Base-by-base conservation (phyloP, 2,329 filamentous ascomycete genomes). In the Hymenoscyphus fraxineus region DNA sequence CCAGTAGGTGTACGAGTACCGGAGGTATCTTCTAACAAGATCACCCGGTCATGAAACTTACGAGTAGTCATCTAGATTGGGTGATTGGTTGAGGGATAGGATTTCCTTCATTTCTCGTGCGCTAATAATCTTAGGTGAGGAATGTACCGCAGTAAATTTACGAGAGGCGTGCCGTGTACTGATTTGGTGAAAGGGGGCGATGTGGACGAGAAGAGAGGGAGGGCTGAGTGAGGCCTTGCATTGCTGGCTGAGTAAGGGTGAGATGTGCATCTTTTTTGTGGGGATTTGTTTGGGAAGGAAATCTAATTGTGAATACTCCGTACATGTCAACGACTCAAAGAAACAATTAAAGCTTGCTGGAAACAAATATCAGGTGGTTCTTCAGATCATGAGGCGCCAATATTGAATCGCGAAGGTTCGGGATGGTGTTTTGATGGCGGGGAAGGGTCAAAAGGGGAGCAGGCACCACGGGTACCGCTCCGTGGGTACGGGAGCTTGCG, bases 121-220 rank as follows among this genome's bases (percentile, higher is more conserved):
- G 35, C 16, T 19, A 59, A 59, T 19, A 59, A 59, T 59, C 57
- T 59, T 59, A 59, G 40, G 58, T 59, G 35, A 59, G 58, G 58
- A 59, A 59, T 59, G 58, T 41, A 32, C 7, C 35, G 55, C 6
- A 16, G 44, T 57, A n/a, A n/a, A n/a, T n/a, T n/a, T n/a, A 40
- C 40, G 32, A 59, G 16, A 39, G 39, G 32, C 32, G 19, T 6
- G 22, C 15, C 31, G 6, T 19, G 35, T 12, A 2, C 22, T n/a
- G 54, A 12, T 32, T 15, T n/a, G 40, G 40, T 44, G 6, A 6
- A 16, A 44, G 44, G 19, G 9, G 22, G 44, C 44, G 44, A 51
- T 22, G 19, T 10, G 7, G 12, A 9, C 9, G 6, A 12, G 44
- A 22, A 22, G 27, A 27, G 27, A 27, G 27, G 27, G 27, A 27